A percentile compares a stretch with the other conserved stretches of the same genome.
Conservation (phyloP, 805 yeast species). For the Saccharomycopsis malanga region DNA sequence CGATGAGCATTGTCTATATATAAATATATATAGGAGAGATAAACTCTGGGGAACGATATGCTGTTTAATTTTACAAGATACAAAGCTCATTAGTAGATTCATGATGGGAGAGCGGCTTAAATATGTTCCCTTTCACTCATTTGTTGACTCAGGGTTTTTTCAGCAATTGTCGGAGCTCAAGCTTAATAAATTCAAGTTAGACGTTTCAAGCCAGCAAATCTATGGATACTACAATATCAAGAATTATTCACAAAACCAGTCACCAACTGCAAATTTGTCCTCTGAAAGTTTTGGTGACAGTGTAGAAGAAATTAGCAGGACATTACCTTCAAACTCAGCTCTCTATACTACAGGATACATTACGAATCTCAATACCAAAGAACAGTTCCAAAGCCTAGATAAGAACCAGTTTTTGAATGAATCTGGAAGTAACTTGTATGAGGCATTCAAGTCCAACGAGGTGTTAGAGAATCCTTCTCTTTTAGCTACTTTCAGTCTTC, state of each 20-base stretch:
- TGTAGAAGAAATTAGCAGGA: conserved; percentile 13
- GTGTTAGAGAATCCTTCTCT: conserved; percentile 35
- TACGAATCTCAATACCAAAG: conserved; percentile 72
- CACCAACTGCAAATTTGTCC: conserved; percentile 28
- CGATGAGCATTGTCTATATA: too few species aligned
- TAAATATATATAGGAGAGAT: too few species aligned
- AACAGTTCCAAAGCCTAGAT: conserved; percentile 68
- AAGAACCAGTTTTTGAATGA: conserved; percentile 50
- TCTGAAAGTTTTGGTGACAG: conserved; percentile 29
- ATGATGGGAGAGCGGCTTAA: conserved; percentile 24
- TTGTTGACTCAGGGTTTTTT: conserved; percentile 84
- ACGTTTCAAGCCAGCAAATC: conserved; percentile 39
- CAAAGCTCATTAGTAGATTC: too few species aligned
- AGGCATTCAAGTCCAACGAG: conserved; percentile 29
- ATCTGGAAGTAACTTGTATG: conserved; percentile 30
- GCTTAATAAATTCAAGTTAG: conserved; percentile 64
- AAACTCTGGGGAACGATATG: too few species aligned
- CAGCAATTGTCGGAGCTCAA: conserved; percentile 65
- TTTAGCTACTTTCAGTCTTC: conserved; percentile 39
- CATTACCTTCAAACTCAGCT: conserved; percentile 23
- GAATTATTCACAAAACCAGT: conserved; percentile 28
- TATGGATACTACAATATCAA: conserved; percentile 27
- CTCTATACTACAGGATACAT: conserved; percentile 35
- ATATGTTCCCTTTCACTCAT: conserved; percentile 54
- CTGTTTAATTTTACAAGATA: too few species aligned